Percentiles rank a stretch among this genome's conserved stretches.
Conservation (phyloP, 2,329 filamentous ascomycete genomes). For the Aspergillus ustus region DNA sequence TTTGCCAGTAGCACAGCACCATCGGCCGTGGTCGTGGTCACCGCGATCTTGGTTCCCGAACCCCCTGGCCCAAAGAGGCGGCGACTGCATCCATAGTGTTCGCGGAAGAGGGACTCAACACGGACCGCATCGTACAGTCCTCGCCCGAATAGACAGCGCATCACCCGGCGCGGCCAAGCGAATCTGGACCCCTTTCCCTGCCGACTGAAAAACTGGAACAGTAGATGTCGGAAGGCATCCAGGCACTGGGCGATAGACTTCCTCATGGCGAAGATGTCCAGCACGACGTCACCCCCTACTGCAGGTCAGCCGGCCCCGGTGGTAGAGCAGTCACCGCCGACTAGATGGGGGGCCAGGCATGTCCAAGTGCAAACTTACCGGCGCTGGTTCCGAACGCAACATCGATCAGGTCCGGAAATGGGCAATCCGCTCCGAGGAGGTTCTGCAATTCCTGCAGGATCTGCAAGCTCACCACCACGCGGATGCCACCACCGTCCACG, state of each 20-base stretch:
- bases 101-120: too few relatives aligned
- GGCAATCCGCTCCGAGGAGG: slow-evolving; percentile 8
- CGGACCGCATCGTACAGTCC: too few relatives aligned
- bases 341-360: not conserved
- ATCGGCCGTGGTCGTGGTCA: not conserved
- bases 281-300: not conserved
- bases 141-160: too few relatives aligned
- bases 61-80: not conserved
- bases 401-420: slow-evolving; percentile 11
- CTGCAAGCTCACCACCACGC: slow-evolving; percentile 2
- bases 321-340: not conserved
- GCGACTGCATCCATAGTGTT: not conserved
- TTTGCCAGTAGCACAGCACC: not conserved
- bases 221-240: too few relatives aligned
- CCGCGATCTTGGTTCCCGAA: not conserved
- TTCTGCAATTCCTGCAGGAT: slow-evolving; percentile 8
- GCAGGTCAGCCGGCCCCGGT: not conserved
- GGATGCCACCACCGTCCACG: slow-evolving; percentile 10
- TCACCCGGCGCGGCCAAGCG: too few relatives aligned
- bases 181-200: too few relatives aligned
- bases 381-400: slow-evolving; percentile 16
- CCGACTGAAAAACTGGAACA: too few relatives aligned
- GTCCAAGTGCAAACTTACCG: not conserved
- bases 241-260: too few relatives aligned
- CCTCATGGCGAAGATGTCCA: too few relatives aligned